These are phyloP conservation scores for Austroboletus eburneus DNA, from an alignment of 768 basidiomycete species.

Conservation along the genomic window DNA sequence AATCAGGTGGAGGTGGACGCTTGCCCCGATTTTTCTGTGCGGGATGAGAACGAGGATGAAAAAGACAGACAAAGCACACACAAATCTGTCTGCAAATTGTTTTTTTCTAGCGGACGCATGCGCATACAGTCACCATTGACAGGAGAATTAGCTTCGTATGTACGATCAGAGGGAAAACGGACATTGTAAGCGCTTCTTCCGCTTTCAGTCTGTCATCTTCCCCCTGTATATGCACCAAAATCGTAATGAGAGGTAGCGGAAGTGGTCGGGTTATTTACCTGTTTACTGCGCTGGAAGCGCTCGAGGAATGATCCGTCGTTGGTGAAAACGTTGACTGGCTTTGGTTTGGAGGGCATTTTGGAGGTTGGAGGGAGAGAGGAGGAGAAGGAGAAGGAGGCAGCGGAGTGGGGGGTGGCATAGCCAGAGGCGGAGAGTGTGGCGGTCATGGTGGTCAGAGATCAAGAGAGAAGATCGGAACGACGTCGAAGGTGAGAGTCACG, in stretches of 20 bases:
- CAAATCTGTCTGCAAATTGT: slow-evolving; percentile 58
- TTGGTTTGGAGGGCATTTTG: slow-evolving; percentile 32
- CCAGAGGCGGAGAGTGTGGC: background rate
- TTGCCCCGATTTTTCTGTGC: slow-evolving; percentile 58
- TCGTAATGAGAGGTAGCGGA: background rate
- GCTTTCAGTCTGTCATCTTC: slow-evolving; percentile 56
- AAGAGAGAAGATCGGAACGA: background rate
- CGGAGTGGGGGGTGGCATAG: slow-evolving; percentile 10
- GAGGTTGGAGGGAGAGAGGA: background rate
- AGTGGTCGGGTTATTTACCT: slow-evolving; percentile 32
- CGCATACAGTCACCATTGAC: background rate
- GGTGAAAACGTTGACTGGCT: slow-evolving; percentile 58
- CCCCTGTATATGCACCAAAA: slow-evolving; percentile 34
- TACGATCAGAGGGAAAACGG: slow-evolving; percentile 9
- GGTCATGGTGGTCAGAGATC: slow-evolving; percentile 11
- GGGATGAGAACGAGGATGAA: background rate
- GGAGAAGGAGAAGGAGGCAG: slow-evolving; percentile 19
- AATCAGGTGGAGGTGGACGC: slow-evolving; percentile 42
- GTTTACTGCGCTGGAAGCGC: slow-evolving; percentile 54
- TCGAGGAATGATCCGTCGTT: slow-evolving; percentile 69
- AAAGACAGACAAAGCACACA: slow-evolving; percentile 30
- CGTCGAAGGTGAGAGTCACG: slow-evolving; percentile 1
- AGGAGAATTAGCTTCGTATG: background rate
- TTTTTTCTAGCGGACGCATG: slow-evolving; percentile 43
- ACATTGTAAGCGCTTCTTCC: slow-evolving; percentile 51